These are phyloP conservation scores for Geotrichum restrictum DNA, from an alignment of 1,139 yeast species.

Conservation along the genomic window DNA sequence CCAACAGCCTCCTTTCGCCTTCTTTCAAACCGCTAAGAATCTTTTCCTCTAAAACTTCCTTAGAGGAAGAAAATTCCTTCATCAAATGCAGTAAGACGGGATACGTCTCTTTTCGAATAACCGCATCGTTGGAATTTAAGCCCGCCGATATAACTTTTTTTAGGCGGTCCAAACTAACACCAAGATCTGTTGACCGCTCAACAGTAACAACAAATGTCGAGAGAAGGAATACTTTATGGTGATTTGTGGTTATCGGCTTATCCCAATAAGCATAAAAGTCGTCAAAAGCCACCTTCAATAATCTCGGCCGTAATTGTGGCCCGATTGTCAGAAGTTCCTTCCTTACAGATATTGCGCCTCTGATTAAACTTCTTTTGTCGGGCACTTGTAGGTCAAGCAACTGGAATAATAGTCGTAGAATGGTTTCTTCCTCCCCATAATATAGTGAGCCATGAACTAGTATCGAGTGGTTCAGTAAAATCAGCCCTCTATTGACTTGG, in stretches of 20 bases:
- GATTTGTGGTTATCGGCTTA: slow-evolving; percentile 9
- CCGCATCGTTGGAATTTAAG: slow-evolving; percentile 8
- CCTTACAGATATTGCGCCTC: slow-evolving; percentile 9
- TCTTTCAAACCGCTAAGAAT: slow-evolving; percentile 10
- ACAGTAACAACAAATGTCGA: slow-evolving; percentile 3
- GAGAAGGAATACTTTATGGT: slow-evolving; percentile 10
- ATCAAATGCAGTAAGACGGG: slow-evolving; percentile 8
- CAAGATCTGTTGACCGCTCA: background rate
- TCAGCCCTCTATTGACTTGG: slow-evolving; percentile 12
- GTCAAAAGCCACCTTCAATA: background rate
- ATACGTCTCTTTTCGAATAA: slow-evolving; percentile 13
- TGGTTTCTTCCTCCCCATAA: background rate
- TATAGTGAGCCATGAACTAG: background rate
- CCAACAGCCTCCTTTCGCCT: slow-evolving; percentile 13
- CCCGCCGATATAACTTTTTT: slow-evolving; percentile 2
- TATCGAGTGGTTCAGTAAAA: slow-evolving; percentile 13
- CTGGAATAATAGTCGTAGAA: slow-evolving; percentile 4
- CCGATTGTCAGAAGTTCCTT: slow-evolving; percentile 1
- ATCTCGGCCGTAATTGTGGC: background rate
- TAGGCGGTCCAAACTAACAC: background rate
- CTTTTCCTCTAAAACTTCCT: background rate
- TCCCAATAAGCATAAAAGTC: slow-evolving; percentile 8
- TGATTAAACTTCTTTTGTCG: slow-evolving; percentile 12
- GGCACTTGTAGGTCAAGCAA: slow-evolving; percentile 10
- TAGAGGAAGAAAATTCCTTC: background rate